These are phyloP conservation scores for Malus sieversii DNA, from an alignment of 306 rosid genomes.

Conservation along the genomic window DNA sequence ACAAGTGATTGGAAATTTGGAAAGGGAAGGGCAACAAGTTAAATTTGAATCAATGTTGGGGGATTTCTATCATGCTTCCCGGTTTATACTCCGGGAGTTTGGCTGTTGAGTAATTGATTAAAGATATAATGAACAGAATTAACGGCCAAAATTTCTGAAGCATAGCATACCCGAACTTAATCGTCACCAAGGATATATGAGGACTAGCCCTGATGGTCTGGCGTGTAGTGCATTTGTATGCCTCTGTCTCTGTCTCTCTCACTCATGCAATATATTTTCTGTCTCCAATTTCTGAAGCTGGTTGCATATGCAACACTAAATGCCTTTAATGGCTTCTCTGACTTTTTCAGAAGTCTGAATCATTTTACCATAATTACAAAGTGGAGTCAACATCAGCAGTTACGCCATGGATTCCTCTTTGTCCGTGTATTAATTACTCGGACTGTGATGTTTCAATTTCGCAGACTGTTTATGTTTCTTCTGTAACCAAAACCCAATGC, in stretches of 20 bases:
- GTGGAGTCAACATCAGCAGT: constrained; percentile 41
- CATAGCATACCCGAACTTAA: not conserved
- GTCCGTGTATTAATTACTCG: not conserved
- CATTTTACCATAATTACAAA: constrained; percentile 31
- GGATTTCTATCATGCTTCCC: not conserved
- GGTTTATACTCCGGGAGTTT: not conserved
- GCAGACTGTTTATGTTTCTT: constrained; percentile 2
- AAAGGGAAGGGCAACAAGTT: not conserved
- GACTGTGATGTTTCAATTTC: constrained; percentile 3
- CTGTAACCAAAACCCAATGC: not conserved
- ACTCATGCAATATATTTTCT: not conserved
- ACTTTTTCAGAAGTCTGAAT: constrained; percentile 22
- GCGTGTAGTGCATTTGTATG: not conserved
- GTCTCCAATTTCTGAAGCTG: constrained; percentile 33
- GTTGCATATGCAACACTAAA: constrained; percentile 30
- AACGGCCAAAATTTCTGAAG: not conserved
- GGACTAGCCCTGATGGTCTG: not conserved
- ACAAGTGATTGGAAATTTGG: not conserved
- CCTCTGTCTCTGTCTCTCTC: not conserved
- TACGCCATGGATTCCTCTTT: constrained; percentile 31
- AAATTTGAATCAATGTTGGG: not conserved
- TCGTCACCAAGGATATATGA: not conserved
- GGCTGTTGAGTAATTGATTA: not conserved
- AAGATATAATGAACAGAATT: not conserved
- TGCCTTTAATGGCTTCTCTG: constrained; percentile 24